These are phyloP conservation scores for Voacanga thouarsii DNA, from an alignment of 257 asterid species.

Conservation along the genomic window DNA sequence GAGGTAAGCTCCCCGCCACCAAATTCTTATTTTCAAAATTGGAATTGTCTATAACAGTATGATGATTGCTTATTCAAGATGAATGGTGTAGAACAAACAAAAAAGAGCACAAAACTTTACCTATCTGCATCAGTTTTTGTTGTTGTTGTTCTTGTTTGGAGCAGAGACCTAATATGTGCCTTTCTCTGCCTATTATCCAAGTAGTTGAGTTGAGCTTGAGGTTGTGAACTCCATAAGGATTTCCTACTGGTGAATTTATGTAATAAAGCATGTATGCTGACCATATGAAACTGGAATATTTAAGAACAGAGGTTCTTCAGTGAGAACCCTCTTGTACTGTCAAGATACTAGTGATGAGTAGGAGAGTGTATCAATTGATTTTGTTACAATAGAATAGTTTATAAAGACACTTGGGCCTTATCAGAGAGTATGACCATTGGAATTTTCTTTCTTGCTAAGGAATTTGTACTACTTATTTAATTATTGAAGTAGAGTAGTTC, in stretches of 20 bases:
- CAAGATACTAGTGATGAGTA: background rate
- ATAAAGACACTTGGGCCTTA: background rate
- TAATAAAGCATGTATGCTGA: background rate
- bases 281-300: background rate
- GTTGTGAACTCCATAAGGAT: background rate
- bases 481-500: background rate
- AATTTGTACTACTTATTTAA: background rate
- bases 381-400: background rate
- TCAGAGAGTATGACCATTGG: background rate
- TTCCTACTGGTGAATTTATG: background rate
- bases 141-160: too few species aligned
- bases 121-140: background rate
- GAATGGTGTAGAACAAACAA: background rate
- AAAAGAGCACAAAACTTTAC: background rate
- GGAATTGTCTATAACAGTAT: background rate
- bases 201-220: background rate
- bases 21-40: conserved; percentile 10
- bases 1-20: conserved; percentile 46
- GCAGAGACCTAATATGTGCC: background rate
- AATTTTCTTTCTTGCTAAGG: background rate
- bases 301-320: background rate
- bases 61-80: background rate
- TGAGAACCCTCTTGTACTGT: background rate
- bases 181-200: background rate
- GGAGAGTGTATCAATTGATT: background rate